A percentile compares a stretch with the other conserved stretches of the same genome.
Evolutionary conservation across 73 alveolate genomes (phyloP).

Genomic region (Stentor coeruleus): DNA sequence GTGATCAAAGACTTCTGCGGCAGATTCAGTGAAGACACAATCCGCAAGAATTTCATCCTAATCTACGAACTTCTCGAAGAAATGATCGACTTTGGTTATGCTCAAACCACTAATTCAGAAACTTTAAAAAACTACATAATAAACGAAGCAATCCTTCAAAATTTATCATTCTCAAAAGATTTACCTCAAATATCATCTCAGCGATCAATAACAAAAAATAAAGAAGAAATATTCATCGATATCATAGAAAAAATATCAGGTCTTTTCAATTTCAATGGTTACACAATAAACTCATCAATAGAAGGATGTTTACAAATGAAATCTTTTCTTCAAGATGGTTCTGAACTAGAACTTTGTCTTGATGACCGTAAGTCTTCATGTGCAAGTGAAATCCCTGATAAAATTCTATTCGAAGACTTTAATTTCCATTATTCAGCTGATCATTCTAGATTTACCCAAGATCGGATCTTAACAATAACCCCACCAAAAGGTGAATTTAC

Average conservation of each 20-base stretch:
- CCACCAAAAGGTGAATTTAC: neutral
- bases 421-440: neutral
- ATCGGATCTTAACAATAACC: neutral
- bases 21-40: constrained; percentile 55
- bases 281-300: constrained; percentile 88
- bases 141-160: constrained; percentile 64
- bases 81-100: constrained; percentile 76
- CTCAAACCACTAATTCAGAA: constrained; percentile 69
- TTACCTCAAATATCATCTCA: constrained; percentile 41
- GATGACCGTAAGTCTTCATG: neutral
- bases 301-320: constrained; percentile 97
- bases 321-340: constrained; percentile 19
- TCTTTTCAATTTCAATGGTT: constrained; percentile 93
- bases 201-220: constrained; percentile 36
- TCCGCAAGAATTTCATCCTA: constrained; percentile 64
- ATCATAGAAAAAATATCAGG: constrained; percentile 92
- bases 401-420: too few relatives aligned
- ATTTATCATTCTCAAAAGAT: constrained; percentile 6
- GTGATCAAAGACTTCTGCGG: constrained; percentile 67
- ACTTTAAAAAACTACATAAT: constrained; percentile 59
- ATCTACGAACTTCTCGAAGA: constrained; percentile 78
- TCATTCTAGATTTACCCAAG: neutral
- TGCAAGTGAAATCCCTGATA: neutral
- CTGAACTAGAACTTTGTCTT: neutral
- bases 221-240: constrained; percentile 97